Conservation (phyloP, 176 grass and related monocot genomes). For the Ensete ventricosum region DNA sequence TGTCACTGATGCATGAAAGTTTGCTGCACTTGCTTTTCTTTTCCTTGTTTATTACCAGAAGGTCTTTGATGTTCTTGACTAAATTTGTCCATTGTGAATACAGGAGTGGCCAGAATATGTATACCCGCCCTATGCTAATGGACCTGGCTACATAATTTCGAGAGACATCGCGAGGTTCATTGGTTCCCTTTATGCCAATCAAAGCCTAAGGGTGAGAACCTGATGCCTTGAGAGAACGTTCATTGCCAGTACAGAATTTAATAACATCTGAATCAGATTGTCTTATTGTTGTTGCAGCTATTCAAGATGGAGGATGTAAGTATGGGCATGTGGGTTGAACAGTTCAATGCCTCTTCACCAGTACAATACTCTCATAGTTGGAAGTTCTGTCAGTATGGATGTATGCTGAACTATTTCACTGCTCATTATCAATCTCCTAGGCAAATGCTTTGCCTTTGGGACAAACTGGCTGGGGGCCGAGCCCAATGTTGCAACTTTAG, state of each 20-base stretch:
- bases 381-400: constrained; percentile 94
- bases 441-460: constrained; percentile 85
- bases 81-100: constrained; percentile 15
- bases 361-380: constrained; percentile 89
- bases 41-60: not conserved
- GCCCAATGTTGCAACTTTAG: constrained; percentile 80
- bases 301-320: constrained; percentile 99
- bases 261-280: constrained; percentile 7
- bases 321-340: constrained; percentile 92
- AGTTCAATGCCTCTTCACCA: constrained; percentile 53
- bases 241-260: not conserved
- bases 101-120: constrained; percentile 96
- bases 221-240: not conserved
- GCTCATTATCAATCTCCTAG: constrained; percentile 95
- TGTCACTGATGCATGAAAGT: not conserved
- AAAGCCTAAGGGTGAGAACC: constrained; percentile 60
- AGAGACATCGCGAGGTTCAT: constrained; percentile 70
- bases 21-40: not conserved
- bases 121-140: constrained; percentile 92
- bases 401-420: constrained; percentile 75
- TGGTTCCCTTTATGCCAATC: constrained; percentile 59
- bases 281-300: constrained; percentile 41
- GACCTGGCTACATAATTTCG: constrained; percentile 86
- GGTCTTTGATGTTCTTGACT: not conserved
- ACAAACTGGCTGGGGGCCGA: constrained; percentile 56